Conservation (phyloP, 2,329 filamentous ascomycete species). For the Ascochyta koolunga region DNA sequence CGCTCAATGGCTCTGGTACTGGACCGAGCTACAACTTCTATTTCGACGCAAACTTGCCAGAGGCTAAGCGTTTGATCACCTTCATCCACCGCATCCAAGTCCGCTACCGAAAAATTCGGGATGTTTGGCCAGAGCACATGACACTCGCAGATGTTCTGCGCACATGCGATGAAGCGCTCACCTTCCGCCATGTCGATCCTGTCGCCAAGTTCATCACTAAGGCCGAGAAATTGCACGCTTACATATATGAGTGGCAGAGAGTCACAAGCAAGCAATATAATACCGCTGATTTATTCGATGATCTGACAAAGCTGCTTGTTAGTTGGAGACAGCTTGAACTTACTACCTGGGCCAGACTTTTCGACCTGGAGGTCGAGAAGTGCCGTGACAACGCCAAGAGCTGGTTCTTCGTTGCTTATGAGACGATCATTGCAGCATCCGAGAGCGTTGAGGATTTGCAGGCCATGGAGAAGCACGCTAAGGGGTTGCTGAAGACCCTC, state of each 20-base stretch:
- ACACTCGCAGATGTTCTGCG: constrained; percentile 78
- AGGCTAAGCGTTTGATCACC: constrained; percentile 74
- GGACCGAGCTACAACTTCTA: constrained; percentile 80
- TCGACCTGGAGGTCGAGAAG: constrained; percentile 81
- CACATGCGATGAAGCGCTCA: constrained; percentile 75
- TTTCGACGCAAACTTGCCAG: constrained; percentile 74
- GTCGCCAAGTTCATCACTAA: constrained; percentile 85
- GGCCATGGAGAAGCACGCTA: constrained; percentile 67
- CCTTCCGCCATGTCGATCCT: constrained; percentile 79
- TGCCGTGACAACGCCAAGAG: constrained; percentile 78
- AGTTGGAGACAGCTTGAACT: constrained; percentile 90
- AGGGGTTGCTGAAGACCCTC: constrained; percentile 74
- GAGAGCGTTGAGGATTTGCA: constrained; percentile 65
- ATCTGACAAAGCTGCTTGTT: constrained; percentile 79
- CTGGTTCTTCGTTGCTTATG: constrained; percentile 98
- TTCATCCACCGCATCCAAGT: constrained; percentile 72
- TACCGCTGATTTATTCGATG: constrained; percentile 72
- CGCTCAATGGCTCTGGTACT: constrained; percentile 41
- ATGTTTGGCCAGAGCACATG: constrained; percentile 73
- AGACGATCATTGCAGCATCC: constrained; percentile 80
- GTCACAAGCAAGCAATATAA: constrained; percentile 84
- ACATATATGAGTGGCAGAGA: constrained; percentile 92
- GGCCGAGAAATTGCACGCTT: constrained; percentile 83
- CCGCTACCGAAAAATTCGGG: constrained; percentile 73
- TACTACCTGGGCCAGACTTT: constrained; percentile 86